Conservation (phyloP, 75 land plant species). For the Chamaecyparis obtusa region DNA sequence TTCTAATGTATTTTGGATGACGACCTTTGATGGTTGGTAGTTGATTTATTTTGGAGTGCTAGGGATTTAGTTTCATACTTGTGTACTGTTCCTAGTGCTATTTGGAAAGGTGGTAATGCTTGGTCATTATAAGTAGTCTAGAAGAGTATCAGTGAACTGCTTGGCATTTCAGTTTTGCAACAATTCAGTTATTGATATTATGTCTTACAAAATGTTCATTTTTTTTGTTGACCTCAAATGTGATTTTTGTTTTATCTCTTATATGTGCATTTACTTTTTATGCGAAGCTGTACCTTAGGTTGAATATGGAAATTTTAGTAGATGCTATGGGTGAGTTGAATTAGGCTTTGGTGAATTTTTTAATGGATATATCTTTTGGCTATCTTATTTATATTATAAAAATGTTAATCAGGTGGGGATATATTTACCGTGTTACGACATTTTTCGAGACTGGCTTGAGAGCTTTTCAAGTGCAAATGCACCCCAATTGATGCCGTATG, state of each 20-base stretch:
- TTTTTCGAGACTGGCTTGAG: conserved; percentile 79
- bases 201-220: neutral
- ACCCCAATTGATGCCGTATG: conserved; percentile 65
- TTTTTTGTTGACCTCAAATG: neutral
- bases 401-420: conserved; percentile 78
- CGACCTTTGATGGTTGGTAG: neutral
- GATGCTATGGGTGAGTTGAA: neutral
- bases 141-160: neutral
- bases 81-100: neutral
- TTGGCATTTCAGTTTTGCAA: neutral
- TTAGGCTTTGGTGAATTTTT: neutral
- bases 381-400: neutral
- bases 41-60: neutral
- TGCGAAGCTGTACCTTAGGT: neutral
- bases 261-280: neutral
- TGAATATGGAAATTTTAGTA: neutral
- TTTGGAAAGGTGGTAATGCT: neutral
- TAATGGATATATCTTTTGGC: neutral
- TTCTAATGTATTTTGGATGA: neutral
- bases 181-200: neutral
- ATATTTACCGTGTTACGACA: conserved; percentile 93
- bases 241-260: neutral
- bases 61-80: neutral
- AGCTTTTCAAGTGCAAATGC: conserved; percentile 38
- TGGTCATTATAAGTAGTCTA: neutral